Conservation (phyloP, 1,284 basidiomycete genomes). For the Moesziomyces aphidis region DNA sequence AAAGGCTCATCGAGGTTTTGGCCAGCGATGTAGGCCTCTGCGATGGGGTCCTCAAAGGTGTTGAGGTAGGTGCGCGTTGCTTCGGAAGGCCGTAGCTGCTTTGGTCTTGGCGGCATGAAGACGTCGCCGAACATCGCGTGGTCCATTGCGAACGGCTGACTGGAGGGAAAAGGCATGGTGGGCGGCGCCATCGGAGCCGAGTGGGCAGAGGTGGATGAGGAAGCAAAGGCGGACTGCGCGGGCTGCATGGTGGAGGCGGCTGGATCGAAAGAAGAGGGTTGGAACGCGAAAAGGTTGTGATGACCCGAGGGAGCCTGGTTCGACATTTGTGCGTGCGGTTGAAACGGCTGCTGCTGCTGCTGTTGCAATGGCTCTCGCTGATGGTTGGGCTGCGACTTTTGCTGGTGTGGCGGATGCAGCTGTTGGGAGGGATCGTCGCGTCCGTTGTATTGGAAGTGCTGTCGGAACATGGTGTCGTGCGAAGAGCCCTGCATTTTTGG, state of each 20-base stretch:
- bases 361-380: constrained; percentile 5
- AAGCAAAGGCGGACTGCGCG: background rate
- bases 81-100: background rate
- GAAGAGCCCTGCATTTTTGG: constrained; percentile 31
- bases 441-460: constrained; percentile 5
- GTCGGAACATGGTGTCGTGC: constrained; percentile 20
- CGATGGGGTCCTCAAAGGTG: constrained; percentile 44
- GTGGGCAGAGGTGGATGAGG: background rate
- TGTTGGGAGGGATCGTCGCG: constrained; percentile 22
- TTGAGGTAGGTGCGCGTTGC: constrained; percentile 29
- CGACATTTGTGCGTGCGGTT: constrained; percentile 5
- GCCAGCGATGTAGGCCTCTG: constrained; percentile 42
- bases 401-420: constrained; percentile 4
- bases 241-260: background rate
- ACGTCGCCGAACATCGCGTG: constrained; percentile 5
- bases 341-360: constrained; percentile 10
- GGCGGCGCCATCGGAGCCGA: no score
- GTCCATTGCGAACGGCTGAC: background rate
- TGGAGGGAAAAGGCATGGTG: no score
- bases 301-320: constrained; percentile 6
- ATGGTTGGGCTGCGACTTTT: constrained; percentile 8
- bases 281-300: constrained; percentile 14
- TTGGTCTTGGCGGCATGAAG: constrained; percentile 4
- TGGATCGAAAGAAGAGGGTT: constrained; percentile 9
- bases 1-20: constrained; percentile 40